Evolutionary conservation across 148 eudicot genomes (phyloP), one percentile per base, ranked within the genome.

Genomic region (Simmondsia chinensis): DNA sequence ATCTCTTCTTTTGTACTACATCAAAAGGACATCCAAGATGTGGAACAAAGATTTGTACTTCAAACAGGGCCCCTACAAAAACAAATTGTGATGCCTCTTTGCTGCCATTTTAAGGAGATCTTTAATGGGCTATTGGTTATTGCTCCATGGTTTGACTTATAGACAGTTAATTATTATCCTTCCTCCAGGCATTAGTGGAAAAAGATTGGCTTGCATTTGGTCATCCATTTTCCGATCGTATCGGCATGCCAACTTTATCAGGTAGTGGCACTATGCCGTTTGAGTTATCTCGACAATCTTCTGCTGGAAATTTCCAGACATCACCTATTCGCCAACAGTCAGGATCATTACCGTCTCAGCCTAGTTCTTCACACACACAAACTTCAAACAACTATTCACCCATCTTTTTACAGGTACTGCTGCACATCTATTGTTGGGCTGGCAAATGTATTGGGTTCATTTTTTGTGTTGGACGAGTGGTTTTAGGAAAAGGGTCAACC

Each of bases 151-250:
- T 49, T 25, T 40, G 31, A 55, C 20, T 43, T 46, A 27, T 37
- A 32, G 18, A 41, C 5, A 1, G 15, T 28, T 30, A 22, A 19
- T 22, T 27, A 20, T 50, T 33, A 37, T 24, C 11, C 59, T 22
- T n/a, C n/a, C n/a, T n/a, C n/a, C 72, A 93, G 99, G 99, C 96
- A 40, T 87, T 93, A 35, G 87, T 93, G 59, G 99, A 93, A 66
- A 93, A 93, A 54, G 99, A 93, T 56, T 93, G 99, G 99, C 89
- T 93, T 57, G 81, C 96, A 50, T 93, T 86, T 77, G 96, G 99
- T 33, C 99, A 93, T 71, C 94, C 94, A 20, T 93, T 86, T 75
- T 61, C 99, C 34, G 99, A 93, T 43, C 94, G 99, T 39, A 19
- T 64, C 48, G 99, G 91, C 54, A 64, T 77, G 52, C 99, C 96